Evolutionary conservation across 331 rosid species (phyloP).

Genomic region (Malus hybrid): DNA sequence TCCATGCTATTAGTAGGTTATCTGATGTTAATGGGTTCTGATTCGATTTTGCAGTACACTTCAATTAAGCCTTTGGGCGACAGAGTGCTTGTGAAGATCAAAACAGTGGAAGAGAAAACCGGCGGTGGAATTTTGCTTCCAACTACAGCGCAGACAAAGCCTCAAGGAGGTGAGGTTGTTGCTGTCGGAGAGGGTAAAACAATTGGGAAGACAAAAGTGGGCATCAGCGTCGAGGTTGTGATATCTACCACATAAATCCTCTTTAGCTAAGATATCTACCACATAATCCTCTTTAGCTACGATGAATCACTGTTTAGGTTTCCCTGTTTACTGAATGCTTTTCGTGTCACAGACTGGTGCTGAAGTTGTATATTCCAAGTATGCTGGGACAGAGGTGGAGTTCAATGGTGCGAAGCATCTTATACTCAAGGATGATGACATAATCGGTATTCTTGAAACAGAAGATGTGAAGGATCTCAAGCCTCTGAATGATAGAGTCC

Average conservation of each 20-base stretch:
- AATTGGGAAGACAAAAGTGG: slow-evolving; percentile 62
- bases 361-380: slow-evolving; percentile 82
- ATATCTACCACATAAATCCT: not conserved
- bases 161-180: slow-evolving; percentile 98
- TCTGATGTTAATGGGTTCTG: not conserved
- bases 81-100: slow-evolving; percentile 77
- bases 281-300: not conserved
- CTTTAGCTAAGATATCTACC: no score
- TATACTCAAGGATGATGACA: slow-evolving; percentile 80
- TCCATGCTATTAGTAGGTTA: slow-evolving; percentile 1
- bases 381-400: slow-evolving; percentile 92
- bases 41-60: slow-evolving; percentile 49
- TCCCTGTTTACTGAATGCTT: slow-evolving; percentile 3
- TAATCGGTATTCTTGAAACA: slow-evolving; percentile 79
- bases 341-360: slow-evolving; percentile 50
- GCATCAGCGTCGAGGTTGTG: slow-evolving; percentile 57
- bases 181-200: slow-evolving; percentile 86
- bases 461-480: slow-evolving; percentile 88
- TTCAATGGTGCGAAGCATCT: slow-evolving; percentile 87
- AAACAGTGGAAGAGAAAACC: slow-evolving; percentile 62
- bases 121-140: slow-evolving; percentile 82
- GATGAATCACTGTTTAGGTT: not conserved
- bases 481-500: slow-evolving; percentile 80
- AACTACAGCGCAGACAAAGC: slow-evolving; percentile 70
- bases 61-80: slow-evolving; percentile 82